Conservation (phyloP, 192 early-diverging fungal species). For the Coemansia sp. region DNA sequence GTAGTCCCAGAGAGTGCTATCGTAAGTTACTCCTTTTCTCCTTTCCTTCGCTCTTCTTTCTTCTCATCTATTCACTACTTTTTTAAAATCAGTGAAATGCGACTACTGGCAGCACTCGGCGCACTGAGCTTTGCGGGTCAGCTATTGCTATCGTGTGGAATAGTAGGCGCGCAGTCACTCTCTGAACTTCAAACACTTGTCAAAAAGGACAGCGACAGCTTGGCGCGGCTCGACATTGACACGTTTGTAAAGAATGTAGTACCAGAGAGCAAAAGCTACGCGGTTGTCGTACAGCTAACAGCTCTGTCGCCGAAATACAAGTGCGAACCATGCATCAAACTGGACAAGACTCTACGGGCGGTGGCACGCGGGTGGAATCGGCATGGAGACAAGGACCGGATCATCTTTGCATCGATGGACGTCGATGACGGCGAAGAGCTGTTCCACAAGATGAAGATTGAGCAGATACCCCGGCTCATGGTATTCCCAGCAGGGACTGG, state of each 20-base stretch:
- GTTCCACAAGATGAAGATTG: slow-evolving; percentile 48
- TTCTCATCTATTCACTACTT: background rate
- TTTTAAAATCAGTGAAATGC: slow-evolving; percentile 15
- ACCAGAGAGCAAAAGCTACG: slow-evolving; percentile 39
- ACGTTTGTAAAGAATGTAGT: slow-evolving; percentile 46
- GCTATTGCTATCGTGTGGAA: background rate
- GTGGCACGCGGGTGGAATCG: slow-evolving; percentile 48
- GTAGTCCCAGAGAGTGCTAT: background rate
- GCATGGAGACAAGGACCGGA: slow-evolving; percentile 15
- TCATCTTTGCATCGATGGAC: slow-evolving; percentile 48
- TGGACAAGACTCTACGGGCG: slow-evolving; percentile 38
- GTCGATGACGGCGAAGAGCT: slow-evolving; percentile 52
- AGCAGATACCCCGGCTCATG: slow-evolving; percentile 48
- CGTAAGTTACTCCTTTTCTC: background rate
- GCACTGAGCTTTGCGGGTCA: slow-evolving; percentile 2
- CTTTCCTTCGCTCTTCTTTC: background rate
- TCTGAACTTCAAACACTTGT: slow-evolving; percentile 24
- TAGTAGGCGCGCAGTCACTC: slow-evolving; percentile 28
- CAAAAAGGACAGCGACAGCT: slow-evolving; percentile 29
- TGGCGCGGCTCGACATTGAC: slow-evolving; percentile 29
- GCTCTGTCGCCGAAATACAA: slow-evolving; percentile 51
- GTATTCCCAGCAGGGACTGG: slow-evolving; percentile 48
- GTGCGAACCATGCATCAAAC: slow-evolving; percentile 34
- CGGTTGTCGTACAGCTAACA: slow-evolving; percentile 54
- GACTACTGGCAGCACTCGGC: slow-evolving; percentile 17